Evolutionary conservation across 805 yeast species (phyloP).

Genomic region (Ogataea glucozyma): DNA sequence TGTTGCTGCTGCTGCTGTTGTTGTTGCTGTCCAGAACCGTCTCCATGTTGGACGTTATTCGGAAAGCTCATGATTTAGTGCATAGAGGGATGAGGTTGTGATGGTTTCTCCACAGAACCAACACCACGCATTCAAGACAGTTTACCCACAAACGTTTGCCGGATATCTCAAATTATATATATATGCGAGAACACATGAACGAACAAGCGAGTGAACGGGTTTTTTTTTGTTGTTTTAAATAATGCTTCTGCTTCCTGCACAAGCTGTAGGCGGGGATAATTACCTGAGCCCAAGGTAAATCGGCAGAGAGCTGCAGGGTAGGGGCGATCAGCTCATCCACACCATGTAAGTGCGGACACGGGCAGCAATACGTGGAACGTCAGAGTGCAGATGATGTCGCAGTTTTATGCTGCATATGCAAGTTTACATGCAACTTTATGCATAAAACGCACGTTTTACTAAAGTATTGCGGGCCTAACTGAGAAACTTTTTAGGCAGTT

Average conservation of each 20-base stretch:
- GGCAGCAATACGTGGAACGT: constrained; percentile 4
- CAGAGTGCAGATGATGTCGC: not conserved
- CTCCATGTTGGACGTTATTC: not conserved
- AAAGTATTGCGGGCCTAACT: too few species aligned
- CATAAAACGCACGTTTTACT: too few species aligned
- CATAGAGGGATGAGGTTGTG: constrained; percentile 2
- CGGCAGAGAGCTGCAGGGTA: constrained; percentile 10
- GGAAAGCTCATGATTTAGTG: constrained; percentile 5
- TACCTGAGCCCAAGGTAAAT: constrained; percentile 2
- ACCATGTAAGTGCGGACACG: not conserved
- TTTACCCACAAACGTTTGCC: not conserved
- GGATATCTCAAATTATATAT: constrained; percentile 1
- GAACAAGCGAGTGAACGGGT: constrained; percentile 10
- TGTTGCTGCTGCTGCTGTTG: constrained; percentile 8
- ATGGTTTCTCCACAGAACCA: not conserved
- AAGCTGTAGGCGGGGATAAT: constrained; percentile 9
- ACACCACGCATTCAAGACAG: not conserved
- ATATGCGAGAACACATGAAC: constrained; percentile 5
- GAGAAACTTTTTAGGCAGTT: too few species aligned
- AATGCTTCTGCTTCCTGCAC: constrained; percentile 5
- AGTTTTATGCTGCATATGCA: not conserved
- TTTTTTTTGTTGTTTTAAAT: constrained; percentile 3
- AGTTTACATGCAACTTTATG: not conserved
- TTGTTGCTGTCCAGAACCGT: constrained; percentile 8
- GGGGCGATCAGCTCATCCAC: constrained; percentile 9